Evolutionary conservation across 805 yeast genomes (phyloP).

Genomic region (Myxozyma melibiosi): DNA sequence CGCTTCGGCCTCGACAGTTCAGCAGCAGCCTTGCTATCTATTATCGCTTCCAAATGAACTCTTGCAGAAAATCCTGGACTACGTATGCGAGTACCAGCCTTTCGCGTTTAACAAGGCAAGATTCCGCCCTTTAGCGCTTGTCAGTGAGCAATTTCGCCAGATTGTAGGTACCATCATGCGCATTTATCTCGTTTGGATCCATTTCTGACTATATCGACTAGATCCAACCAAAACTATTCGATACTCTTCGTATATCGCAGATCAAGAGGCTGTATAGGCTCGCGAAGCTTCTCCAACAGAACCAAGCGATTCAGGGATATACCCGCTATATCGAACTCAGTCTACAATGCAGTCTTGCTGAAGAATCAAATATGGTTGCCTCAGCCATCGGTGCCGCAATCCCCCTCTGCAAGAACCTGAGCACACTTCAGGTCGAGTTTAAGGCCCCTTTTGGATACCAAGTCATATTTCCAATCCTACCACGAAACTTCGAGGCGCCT

Average conservation of each 20-base stretch:
- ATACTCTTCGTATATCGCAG: conserved; percentile 14
- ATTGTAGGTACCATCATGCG: conserved; percentile 11
- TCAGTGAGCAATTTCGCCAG: conserved; percentile 17
- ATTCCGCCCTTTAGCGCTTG: too few relatives aligned
- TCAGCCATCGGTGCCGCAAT: conserved; percentile 18
- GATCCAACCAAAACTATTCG: conserved; percentile 28
- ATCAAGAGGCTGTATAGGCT: conserved; percentile 18
- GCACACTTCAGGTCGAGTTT: conserved; percentile 7
- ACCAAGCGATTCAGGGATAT: conserved; percentile 6
- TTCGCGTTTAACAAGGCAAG: too few relatives aligned
- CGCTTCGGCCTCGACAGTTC: neutral
- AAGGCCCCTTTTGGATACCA: conserved; percentile 32
- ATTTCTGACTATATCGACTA: neutral
- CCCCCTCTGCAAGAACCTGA: conserved; percentile 15
- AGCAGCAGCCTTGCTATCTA: neutral
- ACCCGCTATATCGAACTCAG: conserved; percentile 7
- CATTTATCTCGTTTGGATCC: neutral
- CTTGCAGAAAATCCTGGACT: conserved; percentile 9
- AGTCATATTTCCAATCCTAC: conserved; percentile 23
- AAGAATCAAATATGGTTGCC: conserved; percentile 33
- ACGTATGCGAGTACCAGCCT: too few relatives aligned
- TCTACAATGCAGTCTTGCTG: conserved; percentile 29
- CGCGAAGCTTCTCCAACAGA: conserved; percentile 13
- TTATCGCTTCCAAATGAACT: conserved; percentile 11
- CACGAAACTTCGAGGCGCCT: conserved; percentile 14